Conservation (phyloP, 139 green algal species). For the Eudorina sp. region DNA sequence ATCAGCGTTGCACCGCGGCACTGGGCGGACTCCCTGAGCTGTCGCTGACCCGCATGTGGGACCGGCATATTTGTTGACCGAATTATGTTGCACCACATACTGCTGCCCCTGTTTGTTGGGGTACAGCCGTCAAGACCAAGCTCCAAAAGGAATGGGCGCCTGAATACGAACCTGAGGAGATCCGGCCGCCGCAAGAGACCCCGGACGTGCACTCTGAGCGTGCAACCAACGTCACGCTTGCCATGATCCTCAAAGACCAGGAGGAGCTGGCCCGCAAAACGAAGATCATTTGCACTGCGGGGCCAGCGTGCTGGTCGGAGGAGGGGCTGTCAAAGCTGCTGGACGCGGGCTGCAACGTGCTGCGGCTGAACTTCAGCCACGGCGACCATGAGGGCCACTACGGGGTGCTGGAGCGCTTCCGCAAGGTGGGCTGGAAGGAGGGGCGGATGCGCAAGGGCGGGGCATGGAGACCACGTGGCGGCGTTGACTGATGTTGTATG, state of each 20-base stretch:
- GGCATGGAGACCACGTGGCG: no score
- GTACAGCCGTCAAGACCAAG: constrained; percentile 61
- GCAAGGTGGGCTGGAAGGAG: constrained; percentile 67
- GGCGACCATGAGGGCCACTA: constrained; percentile 72
- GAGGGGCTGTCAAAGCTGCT: constrained; percentile 67
- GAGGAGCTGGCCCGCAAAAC: constrained; percentile 72
- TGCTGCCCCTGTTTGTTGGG: not conserved
- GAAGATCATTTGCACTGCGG: constrained; percentile 82
- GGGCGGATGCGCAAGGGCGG: no score
- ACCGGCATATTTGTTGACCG: no score
- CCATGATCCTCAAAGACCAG: constrained; percentile 63
- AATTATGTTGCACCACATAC: no score
- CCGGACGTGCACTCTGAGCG: constrained; percentile 67
- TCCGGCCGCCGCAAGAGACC: constrained; percentile 55
- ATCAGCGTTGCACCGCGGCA: no score
- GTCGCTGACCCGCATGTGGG: no score
- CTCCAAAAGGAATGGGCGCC: constrained; percentile 61
- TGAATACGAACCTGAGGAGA: constrained; percentile 65
- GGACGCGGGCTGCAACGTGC: constrained; percentile 71
- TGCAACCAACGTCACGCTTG: constrained; percentile 67
- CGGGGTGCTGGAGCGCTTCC: constrained; percentile 71
- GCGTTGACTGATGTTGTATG: no score
- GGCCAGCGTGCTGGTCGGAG: constrained; percentile 74
- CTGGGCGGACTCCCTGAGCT: no score
- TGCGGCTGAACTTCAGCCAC: constrained; percentile 89